These are phyloP conservation scores for Hypoxylon sp. DNA, from an alignment of 2,329 filamentous ascomycete genomes.

Conservation along the genomic window DNA sequence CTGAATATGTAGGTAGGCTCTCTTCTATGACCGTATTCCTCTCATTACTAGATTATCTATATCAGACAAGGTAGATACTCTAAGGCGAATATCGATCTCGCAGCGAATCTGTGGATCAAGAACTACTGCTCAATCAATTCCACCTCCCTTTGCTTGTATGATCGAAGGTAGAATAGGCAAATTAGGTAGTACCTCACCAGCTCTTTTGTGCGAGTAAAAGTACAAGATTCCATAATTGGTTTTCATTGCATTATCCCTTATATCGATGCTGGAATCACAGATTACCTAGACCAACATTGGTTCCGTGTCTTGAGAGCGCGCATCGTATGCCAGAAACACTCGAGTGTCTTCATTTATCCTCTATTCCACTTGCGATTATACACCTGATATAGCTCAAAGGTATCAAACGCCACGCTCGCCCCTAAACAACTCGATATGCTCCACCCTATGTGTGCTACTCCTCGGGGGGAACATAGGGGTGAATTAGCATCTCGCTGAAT, in stretches of 20 bases:
- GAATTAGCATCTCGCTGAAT: slow-evolving; percentile 88
- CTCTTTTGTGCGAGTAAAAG: neutral
- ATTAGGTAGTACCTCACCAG: neutral
- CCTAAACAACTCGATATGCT: slow-evolving; percentile 21
- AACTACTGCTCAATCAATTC: neutral
- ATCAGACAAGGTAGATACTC: neutral
- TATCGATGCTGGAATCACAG: neutral
- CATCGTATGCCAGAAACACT: slow-evolving; percentile 6
- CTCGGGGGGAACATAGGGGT: slow-evolving; percentile 79
- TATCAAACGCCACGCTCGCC: slow-evolving; percentile 40
- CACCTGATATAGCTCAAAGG: slow-evolving; percentile 16
- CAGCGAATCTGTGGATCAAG: neutral
- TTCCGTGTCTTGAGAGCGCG: slow-evolving; percentile 9
- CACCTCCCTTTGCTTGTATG: neutral
- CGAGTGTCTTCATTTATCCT: slow-evolving; percentile 16
- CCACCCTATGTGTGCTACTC: slow-evolving; percentile 48
- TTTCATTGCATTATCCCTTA: slow-evolving; percentile 11
- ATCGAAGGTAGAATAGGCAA: neutral
- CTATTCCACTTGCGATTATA: slow-evolving; percentile 22
- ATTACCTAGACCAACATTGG: slow-evolving; percentile 3
- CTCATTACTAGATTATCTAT: neutral
- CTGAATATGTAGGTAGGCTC: no score
- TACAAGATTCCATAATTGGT: slow-evolving; percentile 1
- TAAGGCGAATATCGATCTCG: neutral
- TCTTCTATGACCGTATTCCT: no score